Evolutionary conservation across 495 filamentous ascomycete genomes (phyloP), one percentile per base, ranked within the genome.

Genomic region (Filosporella fistucella): DNA sequence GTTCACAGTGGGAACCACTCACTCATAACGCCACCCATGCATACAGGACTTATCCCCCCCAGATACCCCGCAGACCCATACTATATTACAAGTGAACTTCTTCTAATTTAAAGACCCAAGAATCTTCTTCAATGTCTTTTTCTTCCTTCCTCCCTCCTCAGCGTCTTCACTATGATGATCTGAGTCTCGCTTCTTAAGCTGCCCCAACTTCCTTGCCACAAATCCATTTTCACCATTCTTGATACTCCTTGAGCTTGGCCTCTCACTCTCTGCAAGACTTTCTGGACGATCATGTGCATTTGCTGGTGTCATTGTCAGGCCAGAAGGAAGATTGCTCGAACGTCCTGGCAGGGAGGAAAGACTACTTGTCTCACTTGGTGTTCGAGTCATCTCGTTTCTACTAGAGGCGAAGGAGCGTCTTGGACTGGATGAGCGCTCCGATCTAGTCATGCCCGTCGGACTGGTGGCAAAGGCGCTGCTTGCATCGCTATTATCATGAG

Each of bases 351-450:
- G 22, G 12, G 54, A 57, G 16, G 17, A 12, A 10, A 47, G 24
- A 26, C 58, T 61, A 20, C 51, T 57, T 5, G 52, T 45, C 13
- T 24, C 50, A 34, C 54, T 61, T 10, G 33, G 34, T 6, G 51
- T 25, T 12, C 58, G 54, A 6, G 40, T 34, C 14, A 52, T 14
- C 4, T 29, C 43, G 16, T 43, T 52, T 1, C 28, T 16, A 23
- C 50, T 56, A 11, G 57, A 60, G 12, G 58, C 52, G 28, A 58
- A 61, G 2, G 58, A 61, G 17, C 58, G 42, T 17, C 58, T 40
- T n/a, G 58, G 58, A 41, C 57, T 60, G 20, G 39, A 44, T 2
- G 50, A 53, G 14, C 54, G 41, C 22, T 55, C 55, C 2, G 57
- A 60, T 6, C 22, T 30, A 21, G 42, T 24, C 1, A 43, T 37